Conservation (phyloP, 768 basidiomycete species). For the Trametes elegans region DNA sequence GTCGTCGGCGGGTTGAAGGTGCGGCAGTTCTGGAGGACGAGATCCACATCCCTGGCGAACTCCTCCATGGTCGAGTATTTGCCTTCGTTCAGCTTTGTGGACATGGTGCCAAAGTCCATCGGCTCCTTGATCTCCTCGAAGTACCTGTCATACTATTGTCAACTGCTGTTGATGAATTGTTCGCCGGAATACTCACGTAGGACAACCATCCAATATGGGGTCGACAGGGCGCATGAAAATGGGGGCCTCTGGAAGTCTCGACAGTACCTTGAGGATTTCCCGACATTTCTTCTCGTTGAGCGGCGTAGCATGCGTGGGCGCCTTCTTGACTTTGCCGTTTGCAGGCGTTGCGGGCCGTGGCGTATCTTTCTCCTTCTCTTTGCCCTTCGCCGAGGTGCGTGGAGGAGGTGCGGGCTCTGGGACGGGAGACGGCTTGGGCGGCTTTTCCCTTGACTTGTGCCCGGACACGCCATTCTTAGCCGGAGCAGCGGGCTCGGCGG, state of each 20-base stretch:
- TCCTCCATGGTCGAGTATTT: conserved; percentile 81
- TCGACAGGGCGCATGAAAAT: conserved; percentile 86
- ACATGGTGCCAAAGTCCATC: conserved; percentile 91
- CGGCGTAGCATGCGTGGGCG: conserved; percentile 39
- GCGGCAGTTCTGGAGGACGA: conserved; percentile 87
- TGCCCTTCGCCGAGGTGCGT: conserved; percentile 61
- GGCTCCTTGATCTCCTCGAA: conserved; percentile 88
- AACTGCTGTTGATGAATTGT: background rate
- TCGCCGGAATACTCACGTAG: conserved; percentile 63
- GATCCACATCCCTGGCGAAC: conserved; percentile 74
- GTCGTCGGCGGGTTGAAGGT: conserved; percentile 88
- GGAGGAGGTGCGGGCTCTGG: conserved; percentile 27
- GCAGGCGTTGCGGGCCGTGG: conserved; percentile 33
- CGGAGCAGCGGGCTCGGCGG: conserved; percentile 10
- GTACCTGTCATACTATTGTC: no score
- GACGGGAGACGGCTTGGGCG: conserved; percentile 25
- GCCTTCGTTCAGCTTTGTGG: conserved; percentile 58
- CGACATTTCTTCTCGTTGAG: conserved; percentile 84
- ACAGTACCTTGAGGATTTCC: conserved; percentile 60
- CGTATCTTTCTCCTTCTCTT: conserved; percentile 61
- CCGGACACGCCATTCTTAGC: conserved; percentile 25
- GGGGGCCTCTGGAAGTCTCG: conserved; percentile 60
- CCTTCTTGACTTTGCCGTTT: conserved; percentile 37
- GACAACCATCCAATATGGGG: conserved; percentile 78
- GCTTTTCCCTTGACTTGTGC: conserved; percentile 46